Evolutionary conservation across 768 basidiomycete species (phyloP).

Genomic region (Rhodotorula diobovata): DNA sequence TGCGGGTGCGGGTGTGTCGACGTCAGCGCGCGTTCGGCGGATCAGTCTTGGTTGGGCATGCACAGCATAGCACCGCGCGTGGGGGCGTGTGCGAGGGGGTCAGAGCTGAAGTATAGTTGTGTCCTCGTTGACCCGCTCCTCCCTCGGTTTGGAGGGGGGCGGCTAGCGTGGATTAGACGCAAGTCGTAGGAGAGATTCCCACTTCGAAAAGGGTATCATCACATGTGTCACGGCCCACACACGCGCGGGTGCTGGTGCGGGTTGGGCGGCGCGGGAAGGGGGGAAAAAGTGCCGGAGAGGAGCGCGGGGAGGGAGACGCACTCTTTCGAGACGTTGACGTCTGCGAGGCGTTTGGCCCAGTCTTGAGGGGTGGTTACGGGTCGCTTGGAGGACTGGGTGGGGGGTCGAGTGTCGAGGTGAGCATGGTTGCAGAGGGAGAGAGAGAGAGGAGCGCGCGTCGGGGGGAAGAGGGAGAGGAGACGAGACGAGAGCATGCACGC

Average conservation of each 20-base stretch:
- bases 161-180: conserved; percentile 57
- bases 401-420: neutral
- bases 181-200: conserved; percentile 97
- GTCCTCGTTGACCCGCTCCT: conserved; percentile 53
- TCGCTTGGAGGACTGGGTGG: conserved; percentile 17
- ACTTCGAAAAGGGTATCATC: conserved; percentile 67
- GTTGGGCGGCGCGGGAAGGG: conserved; percentile 15
- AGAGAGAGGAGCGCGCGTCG: neutral
- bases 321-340: conserved; percentile 80
- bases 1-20: accelerated
- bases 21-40: neutral
- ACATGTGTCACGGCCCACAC: too few species aligned
- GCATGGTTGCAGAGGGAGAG: neutral
- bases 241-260: conserved; percentile 1
- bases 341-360: conserved; percentile 77
- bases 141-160: conserved; percentile 1
- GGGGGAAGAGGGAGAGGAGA: neutral
- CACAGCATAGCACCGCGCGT: neutral
- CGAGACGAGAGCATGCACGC: neutral
- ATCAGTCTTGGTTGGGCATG: neutral
- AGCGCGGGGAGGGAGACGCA: conserved; percentile 59
- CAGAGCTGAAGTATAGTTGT: conserved; percentile 63
- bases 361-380: conserved; percentile 63
- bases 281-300: conserved; percentile 30
- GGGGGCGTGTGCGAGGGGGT: conserved; percentile 24